Evolutionary conservation across 129 eudicot species (phyloP).

Genomic region (Flaveria brownii): DNA sequence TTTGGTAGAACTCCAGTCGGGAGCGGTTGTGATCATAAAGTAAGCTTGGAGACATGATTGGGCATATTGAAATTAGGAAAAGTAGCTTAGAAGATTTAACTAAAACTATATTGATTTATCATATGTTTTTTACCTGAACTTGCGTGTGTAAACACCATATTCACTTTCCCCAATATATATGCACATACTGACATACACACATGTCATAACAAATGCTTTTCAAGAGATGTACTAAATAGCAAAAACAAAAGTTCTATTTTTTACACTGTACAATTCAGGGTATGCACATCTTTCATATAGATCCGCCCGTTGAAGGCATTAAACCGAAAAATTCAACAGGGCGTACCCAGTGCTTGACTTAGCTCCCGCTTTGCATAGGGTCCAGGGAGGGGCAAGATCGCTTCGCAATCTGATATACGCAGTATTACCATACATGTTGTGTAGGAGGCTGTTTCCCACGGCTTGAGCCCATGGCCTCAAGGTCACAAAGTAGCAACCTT

Average conservation of each 20-base stretch:
- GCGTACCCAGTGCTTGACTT: no score
- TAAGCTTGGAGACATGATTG: background rate
- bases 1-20: background rate
- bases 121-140: background rate
- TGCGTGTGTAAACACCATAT: background rate
- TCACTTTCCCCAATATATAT: background rate
- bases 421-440: no score
- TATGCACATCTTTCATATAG: background rate
- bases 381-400: no score
- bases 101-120: no score
- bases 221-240: background rate
- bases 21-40: background rate
- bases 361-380: no score
- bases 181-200: background rate
- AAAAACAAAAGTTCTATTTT: background rate
- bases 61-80: background rate
- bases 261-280: background rate
- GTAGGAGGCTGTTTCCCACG: no score
- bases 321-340: background rate
- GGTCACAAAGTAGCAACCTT: no score
- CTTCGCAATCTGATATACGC: no score
- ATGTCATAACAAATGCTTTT: background rate
- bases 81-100: background rate
- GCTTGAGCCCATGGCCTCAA: no score
- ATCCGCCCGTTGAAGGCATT: background rate